A percentile compares a stretch with the other conserved stretches of the same genome.
phyloP scores from a whole-genome alignment of 192 early-diverging fungal species.

The Coemansia aciculifera region DNA sequence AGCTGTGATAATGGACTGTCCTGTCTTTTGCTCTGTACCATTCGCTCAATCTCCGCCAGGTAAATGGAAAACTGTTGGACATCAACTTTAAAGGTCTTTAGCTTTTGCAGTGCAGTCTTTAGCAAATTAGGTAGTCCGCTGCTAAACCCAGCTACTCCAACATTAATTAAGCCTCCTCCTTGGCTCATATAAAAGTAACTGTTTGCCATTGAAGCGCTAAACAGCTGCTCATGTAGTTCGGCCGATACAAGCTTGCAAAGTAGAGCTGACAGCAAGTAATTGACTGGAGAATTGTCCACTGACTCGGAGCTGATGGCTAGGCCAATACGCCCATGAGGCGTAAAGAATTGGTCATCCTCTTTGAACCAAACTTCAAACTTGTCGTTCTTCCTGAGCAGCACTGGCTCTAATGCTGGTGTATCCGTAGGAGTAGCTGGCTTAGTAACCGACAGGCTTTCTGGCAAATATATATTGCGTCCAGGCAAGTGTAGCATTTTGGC shows the following conservation, averaged over 20 bases:
- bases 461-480: too few relatives aligned
- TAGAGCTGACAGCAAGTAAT: background rate
- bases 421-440: too few relatives aligned
- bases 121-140: constrained; percentile 73
- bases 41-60: background rate
- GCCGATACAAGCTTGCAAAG: background rate
- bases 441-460: too few relatives aligned
- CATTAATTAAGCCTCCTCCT: constrained; percentile 59
- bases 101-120: constrained; percentile 61
- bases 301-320: constrained; percentile 51
- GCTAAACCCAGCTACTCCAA: constrained; percentile 76
- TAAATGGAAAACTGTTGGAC: constrained; percentile 61
- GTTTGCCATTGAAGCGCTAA: constrained; percentile 77
- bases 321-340: constrained; percentile 41
- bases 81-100: constrained; percentile 62
- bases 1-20: background rate
- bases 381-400: too few relatives aligned
- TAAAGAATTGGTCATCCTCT: constrained; percentile 76
- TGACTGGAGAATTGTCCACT: background rate
- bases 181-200: constrained; percentile 64
- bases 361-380: constrained; percentile 80
- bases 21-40: background rate
- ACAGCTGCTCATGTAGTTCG: constrained; percentile 71
- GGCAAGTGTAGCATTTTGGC: background rate
- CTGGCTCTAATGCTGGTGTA: too few relatives aligned